Evolutionary conservation across 805 yeast genomes (phyloP).

Genomic region (Candida sakaeoensis): DNA sequence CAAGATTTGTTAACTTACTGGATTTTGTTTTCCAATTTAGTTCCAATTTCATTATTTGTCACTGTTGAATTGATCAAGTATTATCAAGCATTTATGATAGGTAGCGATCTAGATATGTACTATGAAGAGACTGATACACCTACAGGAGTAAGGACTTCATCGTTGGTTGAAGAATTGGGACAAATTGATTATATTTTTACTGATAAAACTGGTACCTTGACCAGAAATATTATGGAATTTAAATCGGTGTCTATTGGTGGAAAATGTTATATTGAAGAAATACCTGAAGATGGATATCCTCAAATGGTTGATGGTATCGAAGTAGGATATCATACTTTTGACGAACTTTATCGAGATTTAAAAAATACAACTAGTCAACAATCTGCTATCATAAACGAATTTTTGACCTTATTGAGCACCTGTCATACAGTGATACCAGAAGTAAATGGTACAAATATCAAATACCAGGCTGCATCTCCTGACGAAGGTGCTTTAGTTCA

Average conservation of each 20-base stretch:
- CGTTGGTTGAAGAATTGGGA: slow-evolving; percentile 94
- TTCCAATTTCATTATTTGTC: slow-evolving; percentile 95
- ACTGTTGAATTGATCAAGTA: slow-evolving; percentile 94
- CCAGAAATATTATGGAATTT: slow-evolving; percentile 95
- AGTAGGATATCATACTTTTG: slow-evolving; percentile 72
- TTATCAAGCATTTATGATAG: slow-evolving; percentile 90
- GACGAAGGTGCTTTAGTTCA: slow-evolving; percentile 98
- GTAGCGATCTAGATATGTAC: slow-evolving; percentile 92
- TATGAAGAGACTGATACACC: slow-evolving; percentile 87
- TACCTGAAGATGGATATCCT: slow-evolving; percentile 87
- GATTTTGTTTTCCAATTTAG: slow-evolving; percentile 93
- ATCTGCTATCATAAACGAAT: slow-evolving; percentile 59
- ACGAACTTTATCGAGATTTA: slow-evolving; percentile 51
- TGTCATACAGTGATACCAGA: slow-evolving; percentile 99
- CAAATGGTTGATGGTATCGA: slow-evolving; percentile 73
- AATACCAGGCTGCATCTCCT: slow-evolving; percentile 98
- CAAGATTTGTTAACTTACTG: slow-evolving; percentile 88
- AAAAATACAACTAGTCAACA: slow-evolving; percentile 41
- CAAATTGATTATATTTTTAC: slow-evolving; percentile 95
- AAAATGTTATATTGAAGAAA: slow-evolving; percentile 75
- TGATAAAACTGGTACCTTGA: slow-evolving; percentile 96
- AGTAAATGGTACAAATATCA: slow-evolving; percentile 58
- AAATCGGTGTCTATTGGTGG: slow-evolving; percentile 93
- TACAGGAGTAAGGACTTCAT: slow-evolving; percentile 90
- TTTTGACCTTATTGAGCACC: slow-evolving; percentile 78